phyloP scores from a whole-genome alignment of 257 asterid species.

The Capsicum rhomboideum region DNA sequence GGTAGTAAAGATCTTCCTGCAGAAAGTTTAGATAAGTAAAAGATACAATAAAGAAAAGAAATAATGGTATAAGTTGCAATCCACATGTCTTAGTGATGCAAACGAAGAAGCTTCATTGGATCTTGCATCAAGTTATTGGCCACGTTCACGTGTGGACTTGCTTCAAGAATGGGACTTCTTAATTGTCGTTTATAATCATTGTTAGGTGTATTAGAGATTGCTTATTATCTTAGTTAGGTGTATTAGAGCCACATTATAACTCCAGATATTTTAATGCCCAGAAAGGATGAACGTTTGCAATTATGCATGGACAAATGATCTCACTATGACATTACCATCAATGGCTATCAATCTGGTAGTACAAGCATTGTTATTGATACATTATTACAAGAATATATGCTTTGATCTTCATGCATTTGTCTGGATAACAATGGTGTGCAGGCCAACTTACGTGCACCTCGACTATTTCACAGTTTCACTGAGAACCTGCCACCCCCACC shows the following conservation, averaged over 20 bases:
- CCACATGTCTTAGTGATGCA: neutral
- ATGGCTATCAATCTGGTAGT: neutral
- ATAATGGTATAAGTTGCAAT: neutral
- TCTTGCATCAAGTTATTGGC: neutral
- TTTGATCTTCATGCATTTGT: neutral
- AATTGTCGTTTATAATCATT: neutral
- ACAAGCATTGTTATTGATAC: neutral
- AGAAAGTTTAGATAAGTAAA: conserved; percentile 9
- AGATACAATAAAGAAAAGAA: neutral
- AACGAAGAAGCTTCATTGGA: neutral
- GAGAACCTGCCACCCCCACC: neutral
- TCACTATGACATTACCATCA: neutral
- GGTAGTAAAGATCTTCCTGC: conserved; percentile 99
- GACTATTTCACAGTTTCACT: neutral
- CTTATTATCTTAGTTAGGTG: neutral
- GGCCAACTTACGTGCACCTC: neutral
- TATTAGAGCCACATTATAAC: neutral
- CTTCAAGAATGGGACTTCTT: neutral
- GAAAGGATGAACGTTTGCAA: neutral
- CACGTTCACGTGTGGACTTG: neutral
- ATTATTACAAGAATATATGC: neutral
- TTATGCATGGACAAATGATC: neutral
- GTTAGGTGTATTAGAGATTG: neutral
- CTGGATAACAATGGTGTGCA: neutral
- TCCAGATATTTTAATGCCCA: neutral